A percentile compares a stretch with the other conserved stretches of the same genome.
Evolutionary conservation across 805 yeast species (phyloP).

Genomic region (Metahyphopichia silvanorum): DNA sequence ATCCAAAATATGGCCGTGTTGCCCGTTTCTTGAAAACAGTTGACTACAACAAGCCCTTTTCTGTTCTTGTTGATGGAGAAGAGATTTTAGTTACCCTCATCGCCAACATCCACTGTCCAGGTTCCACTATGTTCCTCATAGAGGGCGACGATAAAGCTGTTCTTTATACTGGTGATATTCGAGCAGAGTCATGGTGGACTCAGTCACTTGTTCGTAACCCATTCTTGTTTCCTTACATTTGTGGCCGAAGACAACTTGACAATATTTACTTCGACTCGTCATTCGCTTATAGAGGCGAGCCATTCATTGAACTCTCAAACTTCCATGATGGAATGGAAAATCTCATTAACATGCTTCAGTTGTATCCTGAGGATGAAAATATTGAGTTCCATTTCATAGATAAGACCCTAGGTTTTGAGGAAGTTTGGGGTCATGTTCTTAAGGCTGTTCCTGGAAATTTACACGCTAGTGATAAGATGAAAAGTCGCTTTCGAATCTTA

Average conservation of each 20-base stretch:
- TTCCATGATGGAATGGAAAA: slow-evolving; percentile 40
- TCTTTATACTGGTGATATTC: slow-evolving; percentile 53
- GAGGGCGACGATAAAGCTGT: slow-evolving; percentile 32
- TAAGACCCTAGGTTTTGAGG: slow-evolving; percentile 49
- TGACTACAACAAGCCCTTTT: slow-evolving; percentile 17
- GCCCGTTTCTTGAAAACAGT: slow-evolving; percentile 14
- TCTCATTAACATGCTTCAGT: slow-evolving; percentile 27
- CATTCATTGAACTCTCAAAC: slow-evolving; percentile 41
- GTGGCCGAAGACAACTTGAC: slow-evolving; percentile 31
- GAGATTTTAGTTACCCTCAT: slow-evolving; percentile 38
- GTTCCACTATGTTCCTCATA: slow-evolving; percentile 52
- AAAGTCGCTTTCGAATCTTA: slow-evolving; percentile 2
- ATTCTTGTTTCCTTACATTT: slow-evolving; percentile 37
- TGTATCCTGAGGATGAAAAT: slow-evolving; percentile 43
- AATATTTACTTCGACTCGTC: slow-evolving; percentile 55
- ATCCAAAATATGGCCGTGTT: slow-evolving; percentile 14
- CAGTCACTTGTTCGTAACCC: slow-evolving; percentile 32
- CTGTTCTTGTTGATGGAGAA: slow-evolving; percentile 11
- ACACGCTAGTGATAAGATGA: slow-evolving; percentile 6
- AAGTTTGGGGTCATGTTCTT: slow-evolving; percentile 42
- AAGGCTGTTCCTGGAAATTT: slow-evolving; percentile 15
- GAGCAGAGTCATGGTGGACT: slow-evolving; percentile 56
- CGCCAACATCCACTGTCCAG: slow-evolving; percentile 58
- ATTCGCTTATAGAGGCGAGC: slow-evolving; percentile 47
- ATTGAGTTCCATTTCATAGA: slow-evolving; percentile 41